Evolutionary conservation across 257 asterid species (phyloP), one percentile per base, ranked within the genome.

Genomic region (Rhazya stricta): DNA sequence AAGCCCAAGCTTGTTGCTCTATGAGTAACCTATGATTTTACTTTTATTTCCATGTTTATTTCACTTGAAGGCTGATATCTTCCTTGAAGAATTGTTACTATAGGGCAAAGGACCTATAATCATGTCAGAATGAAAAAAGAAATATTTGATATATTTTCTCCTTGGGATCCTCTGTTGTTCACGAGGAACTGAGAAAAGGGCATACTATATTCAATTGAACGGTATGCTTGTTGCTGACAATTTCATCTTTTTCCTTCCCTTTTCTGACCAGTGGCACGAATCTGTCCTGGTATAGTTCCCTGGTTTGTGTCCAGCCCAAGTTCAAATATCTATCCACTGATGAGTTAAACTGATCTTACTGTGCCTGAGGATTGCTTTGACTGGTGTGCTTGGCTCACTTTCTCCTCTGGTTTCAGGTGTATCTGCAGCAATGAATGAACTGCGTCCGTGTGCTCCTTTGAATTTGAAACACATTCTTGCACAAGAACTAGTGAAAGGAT

Each of bases 401-500:
- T 5, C 69, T 72, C 32, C 57, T 65, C 6, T 8, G 42, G 9
- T 71, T 56, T 46, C 90, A 95, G 99, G 99, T 79, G 94, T 95
- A 80, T 91, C 97, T 69, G 94, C 93, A 29, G 97, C 99, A 67
- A 88, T 95, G 98, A 95, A 95, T 79, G 99, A 95, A 62, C 84
- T 95, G 58, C 96, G 98, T 21, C 98, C 97, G 16, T 92, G 99
- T 71, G 97, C 99, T 63, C 97, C 98, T 54, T 43, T 89, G 77
- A 95, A 90, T 83, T 81, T 95, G 85, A 91, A 90, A 77, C 85
- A 83, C 19, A 82, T 92, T 78, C 74, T 86, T 56, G 88, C 86
- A 50, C 90, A 84, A 76, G 90, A 84, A 79, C 74, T 83, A 56
- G 83, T 80, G 1, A 81, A 86, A 77, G 88, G 88, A 70, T 78